phyloP scores from a whole-genome alignment of 2,329 filamentous ascomycete genomes.

The Chaetomiaceae sp. region DNA sequence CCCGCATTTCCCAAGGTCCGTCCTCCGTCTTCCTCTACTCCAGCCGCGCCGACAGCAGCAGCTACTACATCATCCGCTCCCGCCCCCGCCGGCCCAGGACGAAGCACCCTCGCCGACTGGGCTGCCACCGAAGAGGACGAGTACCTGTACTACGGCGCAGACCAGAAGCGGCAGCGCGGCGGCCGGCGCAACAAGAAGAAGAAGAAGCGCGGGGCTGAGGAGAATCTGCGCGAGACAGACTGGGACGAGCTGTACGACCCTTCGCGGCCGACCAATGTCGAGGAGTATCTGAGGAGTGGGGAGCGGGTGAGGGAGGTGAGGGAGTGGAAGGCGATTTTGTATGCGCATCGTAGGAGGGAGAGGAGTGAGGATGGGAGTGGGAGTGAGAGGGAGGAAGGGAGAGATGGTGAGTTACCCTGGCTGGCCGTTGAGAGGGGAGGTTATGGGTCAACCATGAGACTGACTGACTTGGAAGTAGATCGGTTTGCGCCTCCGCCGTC shows the following conservation, averaged over 20 bases:
- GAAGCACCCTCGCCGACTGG: conserved; percentile 77
- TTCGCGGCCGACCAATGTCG: conserved; percentile 73
- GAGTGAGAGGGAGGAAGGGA: conserved; percentile 34
- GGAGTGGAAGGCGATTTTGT: conserved; percentile 81
- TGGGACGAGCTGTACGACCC: conserved; percentile 94
- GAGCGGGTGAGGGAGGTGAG: conserved; percentile 74
- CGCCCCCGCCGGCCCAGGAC: conserved; percentile 42
- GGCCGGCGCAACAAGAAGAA: conserved; percentile 47
- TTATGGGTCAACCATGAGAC: not conserved
- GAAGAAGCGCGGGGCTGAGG: conserved; percentile 48
- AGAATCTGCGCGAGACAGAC: conserved; percentile 57
- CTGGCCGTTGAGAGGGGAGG: not conserved
- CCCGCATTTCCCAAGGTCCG: conserved; percentile 48
- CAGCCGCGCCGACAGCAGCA: conserved; percentile 30
- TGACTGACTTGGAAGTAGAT: conserved; percentile 34
- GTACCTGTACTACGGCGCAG: conserved; percentile 58
- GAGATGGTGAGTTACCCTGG: conserved; percentile 32
- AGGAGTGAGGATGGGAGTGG: conserved; percentile 39
- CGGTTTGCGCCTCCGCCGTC: conserved; percentile 57
- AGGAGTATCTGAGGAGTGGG: conserved; percentile 79
- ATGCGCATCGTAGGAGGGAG: conserved; percentile 57
- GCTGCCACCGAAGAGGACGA: conserved; percentile 73
- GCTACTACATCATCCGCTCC: conserved; percentile 29
- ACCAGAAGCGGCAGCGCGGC: conserved; percentile 66
- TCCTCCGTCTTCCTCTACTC: conserved; percentile 22